Evolutionary conservation across 805 yeast genomes (phyloP).

Genomic region (Starmera pachycereana): DNA sequence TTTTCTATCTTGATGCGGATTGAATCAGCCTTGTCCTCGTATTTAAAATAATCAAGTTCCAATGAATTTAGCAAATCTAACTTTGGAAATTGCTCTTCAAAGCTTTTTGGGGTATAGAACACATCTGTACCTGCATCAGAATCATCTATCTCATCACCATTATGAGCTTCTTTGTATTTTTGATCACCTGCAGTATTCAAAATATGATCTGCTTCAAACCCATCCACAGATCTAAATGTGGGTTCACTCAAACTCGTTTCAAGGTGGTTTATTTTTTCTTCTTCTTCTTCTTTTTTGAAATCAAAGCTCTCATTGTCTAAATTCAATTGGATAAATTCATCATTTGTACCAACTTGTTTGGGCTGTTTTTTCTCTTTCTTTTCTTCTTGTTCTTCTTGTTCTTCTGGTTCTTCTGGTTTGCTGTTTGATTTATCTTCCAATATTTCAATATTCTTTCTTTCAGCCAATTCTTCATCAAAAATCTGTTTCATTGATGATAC

Average conservation of each 20-base stretch:
- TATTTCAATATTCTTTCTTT: conserved; percentile 3
- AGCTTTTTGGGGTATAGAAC: conserved; percentile 17
- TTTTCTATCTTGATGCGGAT: neutral
- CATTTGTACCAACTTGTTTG: neutral
- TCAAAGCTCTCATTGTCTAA: neutral
- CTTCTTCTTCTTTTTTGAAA: neutral
- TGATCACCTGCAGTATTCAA: neutral
- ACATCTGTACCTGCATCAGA: conserved; percentile 5
- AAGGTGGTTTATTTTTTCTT: too few relatives aligned
- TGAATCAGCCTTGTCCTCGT: neutral
- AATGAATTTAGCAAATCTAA: conserved; percentile 1
- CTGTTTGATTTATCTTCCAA: neutral
- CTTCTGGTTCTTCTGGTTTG: neutral
- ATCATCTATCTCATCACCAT: neutral
- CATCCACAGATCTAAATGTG: too few relatives aligned
- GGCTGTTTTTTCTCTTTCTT: neutral
- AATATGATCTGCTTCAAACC: too few relatives aligned
- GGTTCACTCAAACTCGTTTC: too few relatives aligned
- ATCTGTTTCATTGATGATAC: conserved; percentile 17
- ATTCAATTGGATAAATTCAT: neutral
- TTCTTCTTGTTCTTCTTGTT: too few relatives aligned
- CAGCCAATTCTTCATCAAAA: conserved; percentile 11
- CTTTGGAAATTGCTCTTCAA: conserved; percentile 3
- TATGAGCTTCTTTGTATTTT: neutral
- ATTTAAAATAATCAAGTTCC: neutral